Percentiles rank a stretch among this genome's conserved stretches.
phyloP scores from a whole-genome alignment of 2,329 filamentous ascomycete genomes.

The Nothomitra cinnamomea region DNA sequence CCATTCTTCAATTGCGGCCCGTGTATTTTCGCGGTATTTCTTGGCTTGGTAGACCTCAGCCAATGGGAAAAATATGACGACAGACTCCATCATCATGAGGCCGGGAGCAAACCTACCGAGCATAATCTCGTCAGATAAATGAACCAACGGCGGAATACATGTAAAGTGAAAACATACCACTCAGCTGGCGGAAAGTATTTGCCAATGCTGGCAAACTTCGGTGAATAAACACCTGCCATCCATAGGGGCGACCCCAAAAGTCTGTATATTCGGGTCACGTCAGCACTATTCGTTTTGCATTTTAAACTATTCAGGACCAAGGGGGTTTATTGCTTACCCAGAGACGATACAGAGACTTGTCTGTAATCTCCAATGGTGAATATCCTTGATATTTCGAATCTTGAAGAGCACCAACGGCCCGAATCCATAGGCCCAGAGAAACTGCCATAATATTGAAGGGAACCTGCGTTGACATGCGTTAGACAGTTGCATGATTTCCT shows the following conservation, averaged over 20 bases:
- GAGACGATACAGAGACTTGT: conserved; percentile 35
- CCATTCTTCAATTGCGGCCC: conserved; percentile 21
- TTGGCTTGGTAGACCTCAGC: conserved; percentile 33
- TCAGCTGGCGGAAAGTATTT: conserved; percentile 40
- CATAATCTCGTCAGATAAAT: not conserved
- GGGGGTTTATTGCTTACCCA: conserved; percentile 16
- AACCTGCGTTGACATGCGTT: conserved; percentile 26
- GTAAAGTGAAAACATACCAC: conserved; percentile 31
- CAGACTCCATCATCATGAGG: conserved; percentile 45
- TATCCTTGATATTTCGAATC: conserved; percentile 43
- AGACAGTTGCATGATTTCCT: not conserved
- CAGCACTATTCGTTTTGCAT: conserved; percentile 13
- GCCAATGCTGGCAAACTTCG: conserved; percentile 36
- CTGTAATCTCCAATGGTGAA: conserved; percentile 48
- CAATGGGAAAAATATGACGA: conserved; percentile 46
- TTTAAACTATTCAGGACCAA: not conserved
- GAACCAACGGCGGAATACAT: not conserved
- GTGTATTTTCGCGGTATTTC: conserved; percentile 21
- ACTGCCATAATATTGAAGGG: conserved; percentile 46
- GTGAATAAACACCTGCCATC: conserved; percentile 38
- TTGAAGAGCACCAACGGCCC: conserved; percentile 45
- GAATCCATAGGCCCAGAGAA: conserved; percentile 44
- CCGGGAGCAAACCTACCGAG: conserved; percentile 32
- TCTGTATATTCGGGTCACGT: conserved; percentile 18
- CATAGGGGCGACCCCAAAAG: conserved; percentile 50